phyloP scores from a whole-genome alignment of 371 early-diverging fungal species.

The Quaeritorhiza haematococci region DNA sequence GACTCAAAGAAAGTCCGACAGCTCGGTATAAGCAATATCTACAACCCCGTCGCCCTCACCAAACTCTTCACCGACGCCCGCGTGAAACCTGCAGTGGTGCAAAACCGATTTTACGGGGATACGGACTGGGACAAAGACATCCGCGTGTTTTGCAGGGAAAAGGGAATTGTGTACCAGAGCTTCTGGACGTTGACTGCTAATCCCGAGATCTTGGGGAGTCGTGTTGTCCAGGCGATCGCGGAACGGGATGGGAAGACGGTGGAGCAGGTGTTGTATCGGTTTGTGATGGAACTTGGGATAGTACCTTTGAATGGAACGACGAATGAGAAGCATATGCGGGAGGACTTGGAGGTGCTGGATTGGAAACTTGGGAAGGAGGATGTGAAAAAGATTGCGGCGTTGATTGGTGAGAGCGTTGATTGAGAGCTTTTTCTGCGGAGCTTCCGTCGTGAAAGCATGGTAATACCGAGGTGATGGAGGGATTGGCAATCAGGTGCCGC shows the following conservation, averaged over 20 bases:
- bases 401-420: no score
- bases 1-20: not conserved
- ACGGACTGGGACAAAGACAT: conserved; percentile 11
- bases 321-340: conserved; percentile 10
- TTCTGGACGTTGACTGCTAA: conserved; percentile 21
- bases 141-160: conserved; percentile 5
- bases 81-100: conserved; percentile 14
- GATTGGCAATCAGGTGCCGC: no score
- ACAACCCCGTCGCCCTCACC: conserved; percentile 3
- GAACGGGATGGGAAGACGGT: not conserved
- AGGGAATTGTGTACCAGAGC: conserved; percentile 8
- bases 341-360: conserved; percentile 12
- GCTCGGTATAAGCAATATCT: conserved; percentile 14
- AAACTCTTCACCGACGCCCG: not conserved
- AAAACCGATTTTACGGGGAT: conserved; percentile 14
- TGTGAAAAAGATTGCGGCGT: not conserved
- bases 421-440: no score
- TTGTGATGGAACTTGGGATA: conserved; percentile 9
- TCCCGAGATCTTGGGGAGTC: not conserved
- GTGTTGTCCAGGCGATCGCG: not conserved
- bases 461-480: no score
- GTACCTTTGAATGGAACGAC: conserved; percentile 15
- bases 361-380: conserved; percentile 3
- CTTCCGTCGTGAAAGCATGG: no score
- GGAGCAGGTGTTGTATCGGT: conserved; percentile 11